Conservation (phyloP, 2,329 filamentous ascomycete species). For the Calonectria henricotiae region DNA sequence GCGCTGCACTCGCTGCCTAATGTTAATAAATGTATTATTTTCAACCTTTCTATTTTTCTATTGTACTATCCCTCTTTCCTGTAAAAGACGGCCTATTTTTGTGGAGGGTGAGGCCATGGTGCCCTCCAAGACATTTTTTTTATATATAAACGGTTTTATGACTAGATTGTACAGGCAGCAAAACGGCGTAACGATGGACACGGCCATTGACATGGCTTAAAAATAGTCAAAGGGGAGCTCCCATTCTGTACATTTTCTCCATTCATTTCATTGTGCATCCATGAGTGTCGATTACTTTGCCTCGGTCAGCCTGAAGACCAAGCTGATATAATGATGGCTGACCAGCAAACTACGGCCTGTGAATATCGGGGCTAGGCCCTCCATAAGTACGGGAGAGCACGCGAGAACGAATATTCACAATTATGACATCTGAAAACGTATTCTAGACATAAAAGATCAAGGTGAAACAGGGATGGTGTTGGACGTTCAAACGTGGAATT, state of each 20-base stretch:
- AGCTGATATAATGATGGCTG: no score
- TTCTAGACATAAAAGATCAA: no score
- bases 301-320: no score
- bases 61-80: neutral
- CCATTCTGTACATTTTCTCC: no score
- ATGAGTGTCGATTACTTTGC: neutral
- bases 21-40: neutral
- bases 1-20: neutral
- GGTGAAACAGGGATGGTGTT: no score
- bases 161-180: constrained; percentile 1
- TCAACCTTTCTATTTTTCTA: neutral
- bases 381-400: no score
- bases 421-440: no score
- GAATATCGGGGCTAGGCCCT: no score
- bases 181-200: constrained; percentile 11
- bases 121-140: neutral
- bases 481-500: no score
- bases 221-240: neutral
- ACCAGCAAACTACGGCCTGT: no score
- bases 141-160: neutral
- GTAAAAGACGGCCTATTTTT: neutral
- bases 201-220: neutral
- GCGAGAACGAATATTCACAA: no score
- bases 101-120: neutral
- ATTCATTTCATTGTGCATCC: neutral